Evolutionary conservation across 1,284 basidiomycete species (phyloP).

Genomic region (Cryptococcus floricola): DNA sequence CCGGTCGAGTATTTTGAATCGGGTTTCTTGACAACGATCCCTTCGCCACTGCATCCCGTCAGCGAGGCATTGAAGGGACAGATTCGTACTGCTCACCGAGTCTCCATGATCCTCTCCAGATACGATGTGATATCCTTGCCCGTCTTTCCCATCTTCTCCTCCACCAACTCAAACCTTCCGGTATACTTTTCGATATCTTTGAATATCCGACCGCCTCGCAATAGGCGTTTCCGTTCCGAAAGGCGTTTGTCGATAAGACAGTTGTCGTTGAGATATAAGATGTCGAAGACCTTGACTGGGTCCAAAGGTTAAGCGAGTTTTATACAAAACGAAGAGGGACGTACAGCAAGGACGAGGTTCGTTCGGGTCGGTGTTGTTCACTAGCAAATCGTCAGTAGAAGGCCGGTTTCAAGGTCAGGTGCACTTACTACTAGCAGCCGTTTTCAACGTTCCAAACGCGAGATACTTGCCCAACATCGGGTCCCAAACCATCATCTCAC

Average conservation of each 20-base stretch:
- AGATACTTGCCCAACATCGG: conserved; percentile 77
- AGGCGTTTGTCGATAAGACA: conserved; percentile 47
- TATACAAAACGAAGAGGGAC: conserved; percentile 33
- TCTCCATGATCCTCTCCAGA: conserved; percentile 76
- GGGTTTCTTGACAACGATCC: conserved; percentile 83
- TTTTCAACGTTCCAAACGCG: conserved; percentile 87
- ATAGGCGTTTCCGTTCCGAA: conserved; percentile 46
- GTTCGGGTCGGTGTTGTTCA: conserved; percentile 64
- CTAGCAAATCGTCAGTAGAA: conserved; percentile 46
- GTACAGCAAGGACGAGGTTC: conserved; percentile 82
- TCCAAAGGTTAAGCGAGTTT: conserved; percentile 3
- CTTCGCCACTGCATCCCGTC: conserved; percentile 65
- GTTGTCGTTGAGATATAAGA: conserved; percentile 69
- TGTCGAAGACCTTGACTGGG: conserved; percentile 88
- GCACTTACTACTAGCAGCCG: conserved; percentile 69
- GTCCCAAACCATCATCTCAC: conserved; percentile 97
- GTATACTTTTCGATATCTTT: conserved; percentile 50
- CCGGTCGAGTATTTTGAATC: conserved; percentile 74
- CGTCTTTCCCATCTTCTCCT: conserved; percentile 66
- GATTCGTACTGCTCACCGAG: conserved; percentile 44
- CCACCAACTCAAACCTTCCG: conserved; percentile 73
- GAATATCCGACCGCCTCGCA: conserved; percentile 40
- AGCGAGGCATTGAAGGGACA: background rate
- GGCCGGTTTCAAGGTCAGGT: conserved; percentile 1
- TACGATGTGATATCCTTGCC: conserved; percentile 71